Evolutionary conservation across 2,329 filamentous ascomycete genomes (phyloP).

Genomic region (Cordyceps cicadae): DNA sequence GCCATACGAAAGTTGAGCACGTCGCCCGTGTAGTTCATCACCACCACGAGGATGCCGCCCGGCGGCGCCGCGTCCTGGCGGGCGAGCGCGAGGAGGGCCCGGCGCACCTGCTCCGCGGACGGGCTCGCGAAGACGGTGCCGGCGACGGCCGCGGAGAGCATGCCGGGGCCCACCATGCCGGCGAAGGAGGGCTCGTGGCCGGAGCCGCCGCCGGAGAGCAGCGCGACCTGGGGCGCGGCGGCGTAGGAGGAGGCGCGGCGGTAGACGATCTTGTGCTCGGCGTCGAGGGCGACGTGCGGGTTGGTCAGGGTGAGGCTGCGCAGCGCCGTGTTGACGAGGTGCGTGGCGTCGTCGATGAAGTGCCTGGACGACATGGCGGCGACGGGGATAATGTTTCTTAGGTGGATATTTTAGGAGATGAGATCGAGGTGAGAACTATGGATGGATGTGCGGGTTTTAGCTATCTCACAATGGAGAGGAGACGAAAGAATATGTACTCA

Average conservation of each 20-base stretch:
- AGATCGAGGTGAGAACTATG: not conserved
- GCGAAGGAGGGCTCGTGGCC: constrained; percentile 87
- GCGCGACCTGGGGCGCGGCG: constrained; percentile 58
- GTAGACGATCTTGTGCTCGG: constrained; percentile 76
- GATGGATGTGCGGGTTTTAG: not conserved
- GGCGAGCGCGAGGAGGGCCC: constrained; percentile 61
- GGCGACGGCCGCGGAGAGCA: constrained; percentile 74
- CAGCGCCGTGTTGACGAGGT: constrained; percentile 70
- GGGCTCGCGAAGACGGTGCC: constrained; percentile 83
- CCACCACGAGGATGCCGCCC: constrained; percentile 77
- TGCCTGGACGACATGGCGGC: constrained; percentile 57
- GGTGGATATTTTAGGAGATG: not conserved
- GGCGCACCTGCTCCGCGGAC: constrained; percentile 71
- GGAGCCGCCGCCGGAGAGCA: constrained; percentile 81
- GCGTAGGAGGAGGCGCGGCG: constrained; percentile 46
- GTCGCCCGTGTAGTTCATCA: constrained; percentile 92
- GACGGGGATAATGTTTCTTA: not conserved
- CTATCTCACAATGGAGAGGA: no score
- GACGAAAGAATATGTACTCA: not conserved
- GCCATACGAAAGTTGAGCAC: constrained; percentile 90
- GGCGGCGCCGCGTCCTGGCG: constrained; percentile 53
- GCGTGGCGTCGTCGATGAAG: constrained; percentile 77
- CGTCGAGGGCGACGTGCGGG: constrained; percentile 71
- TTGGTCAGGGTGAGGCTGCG: constrained; percentile 74
- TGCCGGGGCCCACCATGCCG: constrained; percentile 72